Base-by-base conservation (phyloP, 2,329 filamentous ascomycete species). In the Trichophyton rubrum region DNA sequence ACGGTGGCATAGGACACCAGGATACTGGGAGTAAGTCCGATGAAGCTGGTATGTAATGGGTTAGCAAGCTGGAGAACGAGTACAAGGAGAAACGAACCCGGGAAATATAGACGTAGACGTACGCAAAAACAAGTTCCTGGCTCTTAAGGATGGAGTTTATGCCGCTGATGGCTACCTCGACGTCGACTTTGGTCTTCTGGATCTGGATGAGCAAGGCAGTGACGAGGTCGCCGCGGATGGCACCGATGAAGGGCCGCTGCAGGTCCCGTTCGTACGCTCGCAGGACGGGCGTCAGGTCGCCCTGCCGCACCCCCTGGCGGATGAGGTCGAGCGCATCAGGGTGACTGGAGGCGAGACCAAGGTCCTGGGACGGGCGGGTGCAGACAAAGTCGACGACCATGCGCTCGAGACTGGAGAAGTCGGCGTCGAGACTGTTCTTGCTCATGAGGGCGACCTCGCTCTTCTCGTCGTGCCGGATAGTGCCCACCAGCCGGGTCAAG, bases 301-400 rank as follows among this genome's bases (percentile, higher is more conserved):
- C 93, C 73, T 96, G 89, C 64, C 85, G 84, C 22, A 99, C 90
- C 70, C 89, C 91, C 58, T 81, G 77, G 60, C 88, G 82, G 65
- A 99, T 87, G 9, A 87, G 81, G 7, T 82, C 79, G 35, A 96
- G 84, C 67, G 96, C 84, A 1, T 78, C 72, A 6, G 91, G 85
- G 4, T 79, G 85, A 38, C 91, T 76, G 5, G 80, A 78, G 78
- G n/a, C n/a, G n/a, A 7, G 78, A 78, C 33, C 75, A 24, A 53
- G 24, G 22, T 53, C n/a, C 64, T 61, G 40, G 30, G 84, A 80
- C 59, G 83, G 80, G 1, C 89, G 88, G 68, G 90, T 90, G 67
- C 96, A 90, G 8, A 86, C 77, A 76, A 99, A 99, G 66, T 97
- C 93, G 41, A 99, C 87, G 3, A 99, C 95, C 93, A 99, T 99